phyloP scores from a whole-genome alignment of 2,329 filamentous ascomycete species.

The Fusarium anthophilum region DNA sequence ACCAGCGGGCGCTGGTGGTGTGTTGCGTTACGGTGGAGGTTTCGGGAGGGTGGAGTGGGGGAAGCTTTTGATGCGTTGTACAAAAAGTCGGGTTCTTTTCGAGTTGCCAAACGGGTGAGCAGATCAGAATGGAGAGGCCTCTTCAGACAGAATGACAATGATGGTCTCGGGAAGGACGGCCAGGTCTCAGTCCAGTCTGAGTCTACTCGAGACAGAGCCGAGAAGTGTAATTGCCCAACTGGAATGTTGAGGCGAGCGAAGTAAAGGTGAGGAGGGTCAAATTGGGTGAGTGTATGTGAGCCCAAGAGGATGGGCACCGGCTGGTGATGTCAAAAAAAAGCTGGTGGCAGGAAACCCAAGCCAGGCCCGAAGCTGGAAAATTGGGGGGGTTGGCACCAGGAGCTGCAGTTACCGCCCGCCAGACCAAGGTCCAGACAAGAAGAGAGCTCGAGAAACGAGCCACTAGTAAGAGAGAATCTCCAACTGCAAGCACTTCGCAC shows the following conservation, averaged over 20 bases:
- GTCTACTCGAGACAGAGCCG: conserved; percentile 29
- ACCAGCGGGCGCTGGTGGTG: conserved; percentile 52
- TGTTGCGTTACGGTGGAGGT: conserved; percentile 33
- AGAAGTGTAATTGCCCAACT: conserved; percentile 27
- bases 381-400: conserved; percentile 31
- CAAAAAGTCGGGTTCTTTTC: conserved; percentile 24
- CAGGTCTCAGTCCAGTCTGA: conserved; percentile 29
- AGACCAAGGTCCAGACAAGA: conserved; percentile 27
- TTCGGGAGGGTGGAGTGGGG: conserved; percentile 35
- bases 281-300: conserved; percentile 25
- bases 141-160: conserved; percentile 1
- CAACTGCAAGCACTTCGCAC: conserved; percentile 25
- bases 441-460: conserved; percentile 14
- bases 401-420: conserved; percentile 29
- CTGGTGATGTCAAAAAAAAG: conserved; percentile 47
- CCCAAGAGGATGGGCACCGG: conserved; percentile 26
- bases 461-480: conserved; percentile 23
- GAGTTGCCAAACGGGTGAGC: neutral
- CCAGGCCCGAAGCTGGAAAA: conserved; percentile 34
- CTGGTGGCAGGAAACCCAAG: conserved; percentile 45
- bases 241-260: conserved; percentile 31
- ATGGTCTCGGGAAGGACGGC: conserved; percentile 28
- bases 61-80: conserved; percentile 33
- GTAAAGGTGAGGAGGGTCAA: conserved; percentile 11
- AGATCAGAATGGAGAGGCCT: neutral